These are phyloP conservation scores for Trametes cubensis DNA, from an alignment of 768 basidiomycete genomes.

Conservation along the genomic window DNA sequence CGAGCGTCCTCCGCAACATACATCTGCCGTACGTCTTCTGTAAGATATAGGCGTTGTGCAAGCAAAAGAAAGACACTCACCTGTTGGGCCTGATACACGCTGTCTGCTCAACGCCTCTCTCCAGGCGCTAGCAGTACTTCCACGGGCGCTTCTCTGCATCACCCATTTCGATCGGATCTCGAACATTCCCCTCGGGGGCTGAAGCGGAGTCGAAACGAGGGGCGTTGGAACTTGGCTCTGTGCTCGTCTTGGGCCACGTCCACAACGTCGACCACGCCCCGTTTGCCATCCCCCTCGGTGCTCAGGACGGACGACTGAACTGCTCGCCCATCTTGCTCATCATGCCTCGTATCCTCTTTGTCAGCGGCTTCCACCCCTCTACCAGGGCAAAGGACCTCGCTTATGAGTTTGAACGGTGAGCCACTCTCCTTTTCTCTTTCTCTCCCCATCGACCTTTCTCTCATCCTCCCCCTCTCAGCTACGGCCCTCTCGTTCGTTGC, in stretches of 20 bases:
- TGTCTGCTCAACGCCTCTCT: too few relatives aligned
- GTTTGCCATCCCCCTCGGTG: neutral
- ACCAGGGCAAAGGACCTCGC: slow-evolving; percentile 85
- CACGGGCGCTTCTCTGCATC: neutral
- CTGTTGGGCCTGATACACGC: neutral
- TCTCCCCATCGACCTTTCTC: neutral
- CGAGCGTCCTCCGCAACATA: slow-evolving; percentile 23
- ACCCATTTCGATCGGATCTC: neutral
- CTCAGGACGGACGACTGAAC: neutral
- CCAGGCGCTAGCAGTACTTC: too few relatives aligned
- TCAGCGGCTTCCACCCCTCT: slow-evolving; percentile 82
- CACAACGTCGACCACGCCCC: slow-evolving; percentile 15
- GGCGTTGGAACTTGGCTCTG: slow-evolving; percentile 13
- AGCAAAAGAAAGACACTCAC: neutral
- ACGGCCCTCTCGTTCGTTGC: slow-evolving; percentile 82
- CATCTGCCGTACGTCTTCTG: slow-evolving; percentile 10
- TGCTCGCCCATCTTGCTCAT: neutral
- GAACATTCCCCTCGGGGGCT: neutral
- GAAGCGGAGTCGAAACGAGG: slow-evolving; percentile 8
- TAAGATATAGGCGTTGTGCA: neutral
- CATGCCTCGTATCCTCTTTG: slow-evolving; percentile 86
- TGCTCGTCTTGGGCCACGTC: slow-evolving; percentile 31
- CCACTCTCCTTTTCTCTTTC: slow-evolving; percentile 1
- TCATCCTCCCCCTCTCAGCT: slow-evolving; percentile 46
- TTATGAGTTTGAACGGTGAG: slow-evolving; percentile 82